Conservation (phyloP, 1,284 basidiomycete species). For the Tausonia pullulans region DNA sequence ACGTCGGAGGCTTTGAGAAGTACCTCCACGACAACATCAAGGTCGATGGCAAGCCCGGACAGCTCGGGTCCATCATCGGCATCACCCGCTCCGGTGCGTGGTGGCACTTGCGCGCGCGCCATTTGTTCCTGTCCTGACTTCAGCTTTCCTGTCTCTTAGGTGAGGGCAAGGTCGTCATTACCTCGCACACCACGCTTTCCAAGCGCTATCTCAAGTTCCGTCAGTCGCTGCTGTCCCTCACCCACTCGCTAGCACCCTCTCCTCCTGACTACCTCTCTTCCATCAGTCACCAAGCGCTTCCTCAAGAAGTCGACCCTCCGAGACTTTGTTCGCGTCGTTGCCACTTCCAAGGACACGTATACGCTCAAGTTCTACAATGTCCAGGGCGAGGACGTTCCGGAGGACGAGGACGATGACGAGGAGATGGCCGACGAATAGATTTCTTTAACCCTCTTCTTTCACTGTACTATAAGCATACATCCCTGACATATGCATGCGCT, state of each 20-base stretch:
- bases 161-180: slow-evolving; percentile 15
- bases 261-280: background rate
- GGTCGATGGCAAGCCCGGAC: slow-evolving; percentile 17
- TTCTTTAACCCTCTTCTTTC: no score
- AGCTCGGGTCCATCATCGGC: slow-evolving; percentile 13
- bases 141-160: background rate
- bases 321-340: slow-evolving; percentile 16
- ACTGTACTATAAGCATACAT: no score
- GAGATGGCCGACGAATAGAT: slow-evolving; percentile 2
- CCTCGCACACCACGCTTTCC: slow-evolving; percentile 6
- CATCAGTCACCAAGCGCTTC: slow-evolving; percentile 14
- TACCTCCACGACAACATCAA: slow-evolving; percentile 18
- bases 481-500: no score
- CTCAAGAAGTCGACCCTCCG: slow-evolving; percentile 17
- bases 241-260: background rate
- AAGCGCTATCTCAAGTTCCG: slow-evolving; percentile 18
- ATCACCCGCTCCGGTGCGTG: slow-evolving; percentile 15
- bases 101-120: background rate
- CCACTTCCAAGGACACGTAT: slow-evolving; percentile 13
- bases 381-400: slow-evolving; percentile 15
- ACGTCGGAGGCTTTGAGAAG: slow-evolving; percentile 18
- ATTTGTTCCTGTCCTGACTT: background rate
- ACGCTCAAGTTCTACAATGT: slow-evolving; percentile 16
- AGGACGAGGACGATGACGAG: slow-evolving; percentile 13
- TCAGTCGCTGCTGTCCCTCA: background rate